Evolutionary conservation across 305 asterid genomes (phyloP).

Genomic region (Fraxinus angustifolia): DNA sequence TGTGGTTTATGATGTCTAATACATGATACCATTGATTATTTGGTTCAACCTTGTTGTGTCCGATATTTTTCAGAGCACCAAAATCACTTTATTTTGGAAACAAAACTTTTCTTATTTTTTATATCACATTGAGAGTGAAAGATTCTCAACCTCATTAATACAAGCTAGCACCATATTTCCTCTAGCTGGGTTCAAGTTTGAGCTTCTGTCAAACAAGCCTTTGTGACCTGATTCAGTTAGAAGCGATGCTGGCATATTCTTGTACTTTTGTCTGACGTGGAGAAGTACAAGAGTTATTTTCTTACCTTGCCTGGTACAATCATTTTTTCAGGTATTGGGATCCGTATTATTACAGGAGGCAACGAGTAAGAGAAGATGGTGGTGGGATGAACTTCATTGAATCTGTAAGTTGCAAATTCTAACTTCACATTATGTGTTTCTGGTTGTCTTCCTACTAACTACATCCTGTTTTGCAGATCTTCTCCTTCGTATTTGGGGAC

Average conservation of each 20-base stretch:
- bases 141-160: conserved; percentile 2
- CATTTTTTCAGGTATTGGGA: conserved; percentile 80
- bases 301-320: conserved; percentile 19
- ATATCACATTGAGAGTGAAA: not conserved
- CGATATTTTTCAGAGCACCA: not conserved
- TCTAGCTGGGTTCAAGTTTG: not conserved
- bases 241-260: conserved; percentile 1
- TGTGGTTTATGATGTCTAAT: not conserved
- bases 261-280: conserved; percentile 8
- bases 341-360: conserved; percentile 88
- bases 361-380: conserved; percentile 47
- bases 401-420: conserved; percentile 54
- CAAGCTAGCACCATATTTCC: conserved; percentile 1
- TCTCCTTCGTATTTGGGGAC: conserved; percentile 96
- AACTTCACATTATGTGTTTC: conserved; percentile 9
- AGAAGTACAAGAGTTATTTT: conserved; percentile 8
- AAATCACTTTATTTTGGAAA: not conserved
- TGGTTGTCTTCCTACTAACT: conserved; percentile 7
- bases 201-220: conserved; percentile 9
- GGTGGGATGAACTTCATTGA: conserved; percentile 90
- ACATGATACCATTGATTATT: conserved; percentile 1
- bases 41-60: not conserved
- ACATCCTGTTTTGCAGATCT: conserved; percentile 57
- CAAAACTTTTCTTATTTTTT: conserved; percentile 5
- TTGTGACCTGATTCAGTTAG: conserved; percentile 19